Conservation (phyloP, 2,329 filamentous ascomycete genomes). For the Verticillium nubilum region DNA sequence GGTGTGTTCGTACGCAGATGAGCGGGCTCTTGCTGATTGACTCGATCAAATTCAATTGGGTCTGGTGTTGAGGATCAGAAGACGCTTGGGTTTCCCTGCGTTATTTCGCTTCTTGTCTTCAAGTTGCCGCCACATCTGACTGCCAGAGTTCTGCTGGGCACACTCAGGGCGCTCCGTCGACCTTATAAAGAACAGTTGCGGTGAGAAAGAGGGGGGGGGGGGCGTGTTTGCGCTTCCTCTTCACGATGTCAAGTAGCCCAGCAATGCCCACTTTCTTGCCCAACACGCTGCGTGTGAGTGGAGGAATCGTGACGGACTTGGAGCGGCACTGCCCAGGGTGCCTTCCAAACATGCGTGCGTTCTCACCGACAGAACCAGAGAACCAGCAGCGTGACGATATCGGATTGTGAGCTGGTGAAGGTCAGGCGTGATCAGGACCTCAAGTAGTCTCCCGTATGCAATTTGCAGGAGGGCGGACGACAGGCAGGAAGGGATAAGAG, state of each 20-base stretch:
- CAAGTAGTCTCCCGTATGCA: background rate
- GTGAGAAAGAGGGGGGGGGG: background rate
- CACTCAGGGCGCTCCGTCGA: background rate
- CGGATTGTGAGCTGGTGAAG: background rate
- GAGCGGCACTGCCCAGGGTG: background rate
- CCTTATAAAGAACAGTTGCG: background rate
- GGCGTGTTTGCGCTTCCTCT: background rate
- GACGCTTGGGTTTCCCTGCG: too few relatives aligned
- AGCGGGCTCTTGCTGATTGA: background rate
- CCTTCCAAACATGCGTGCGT: background rate
- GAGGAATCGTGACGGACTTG: background rate
- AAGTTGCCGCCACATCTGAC: too few relatives aligned
- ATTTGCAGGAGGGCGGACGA: background rate
- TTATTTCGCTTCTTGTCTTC: too few relatives aligned
- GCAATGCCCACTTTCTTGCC: background rate
- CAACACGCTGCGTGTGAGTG: background rate
- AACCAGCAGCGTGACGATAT: background rate
- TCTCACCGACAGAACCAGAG: background rate
- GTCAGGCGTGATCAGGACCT: background rate
- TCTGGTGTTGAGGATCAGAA: too few relatives aligned
- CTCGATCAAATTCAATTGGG: too few relatives aligned
- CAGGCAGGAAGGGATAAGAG: background rate
- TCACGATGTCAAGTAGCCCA: background rate
- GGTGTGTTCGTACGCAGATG: background rate
- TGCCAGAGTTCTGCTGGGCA: too few relatives aligned